Percentiles rank a stretch among this genome's conserved stretches.
These are phyloP conservation scores for Neostapfia colusana DNA, from an alignment of 176 grass and related monocot species.

Conservation along the genomic window DNA sequence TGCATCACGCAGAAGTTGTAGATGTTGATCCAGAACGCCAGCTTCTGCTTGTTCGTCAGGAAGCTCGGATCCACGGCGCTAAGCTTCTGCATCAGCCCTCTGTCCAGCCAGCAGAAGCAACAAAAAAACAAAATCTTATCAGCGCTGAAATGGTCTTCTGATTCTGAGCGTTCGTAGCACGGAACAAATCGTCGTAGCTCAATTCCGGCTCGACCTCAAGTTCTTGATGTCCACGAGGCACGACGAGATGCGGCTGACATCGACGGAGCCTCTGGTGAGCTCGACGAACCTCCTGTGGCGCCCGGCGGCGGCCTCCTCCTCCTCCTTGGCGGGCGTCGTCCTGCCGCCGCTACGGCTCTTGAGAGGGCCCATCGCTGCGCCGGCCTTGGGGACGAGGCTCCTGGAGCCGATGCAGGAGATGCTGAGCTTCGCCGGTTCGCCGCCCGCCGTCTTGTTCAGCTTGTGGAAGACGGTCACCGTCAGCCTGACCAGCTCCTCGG, in stretches of 20 bases:
- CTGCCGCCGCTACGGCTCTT: constrained; percentile 15
- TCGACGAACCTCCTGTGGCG: constrained; percentile 38
- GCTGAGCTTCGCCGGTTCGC: constrained; percentile 47
- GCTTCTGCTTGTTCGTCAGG: constrained; percentile 85
- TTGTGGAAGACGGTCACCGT: constrained; percentile 75
- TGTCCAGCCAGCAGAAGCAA: background rate
- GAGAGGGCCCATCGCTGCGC: constrained; percentile 30
- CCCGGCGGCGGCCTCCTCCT: background rate
- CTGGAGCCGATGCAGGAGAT: constrained; percentile 70
- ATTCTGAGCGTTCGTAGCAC: background rate
- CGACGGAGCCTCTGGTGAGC: constrained; percentile 57
- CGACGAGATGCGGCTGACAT: constrained; percentile 45
- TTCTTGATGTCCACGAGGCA: constrained; percentile 65
- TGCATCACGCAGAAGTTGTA: constrained; percentile 98
- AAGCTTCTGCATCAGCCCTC: constrained; percentile 71
- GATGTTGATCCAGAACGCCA: constrained; percentile 97
- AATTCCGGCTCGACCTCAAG: constrained; percentile 49
- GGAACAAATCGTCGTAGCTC: background rate
- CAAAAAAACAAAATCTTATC: background rate
- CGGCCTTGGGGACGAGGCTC: constrained; percentile 45
- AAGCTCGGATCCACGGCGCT: constrained; percentile 50
- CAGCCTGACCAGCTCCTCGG: constrained; percentile 66
- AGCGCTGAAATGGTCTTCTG: background rate
- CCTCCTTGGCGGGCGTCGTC: background rate
- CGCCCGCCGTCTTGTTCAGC: constrained; percentile 45